Conservation (phyloP, 2,329 filamentous ascomycete genomes). For the Ceratocystis destructans region DNA sequence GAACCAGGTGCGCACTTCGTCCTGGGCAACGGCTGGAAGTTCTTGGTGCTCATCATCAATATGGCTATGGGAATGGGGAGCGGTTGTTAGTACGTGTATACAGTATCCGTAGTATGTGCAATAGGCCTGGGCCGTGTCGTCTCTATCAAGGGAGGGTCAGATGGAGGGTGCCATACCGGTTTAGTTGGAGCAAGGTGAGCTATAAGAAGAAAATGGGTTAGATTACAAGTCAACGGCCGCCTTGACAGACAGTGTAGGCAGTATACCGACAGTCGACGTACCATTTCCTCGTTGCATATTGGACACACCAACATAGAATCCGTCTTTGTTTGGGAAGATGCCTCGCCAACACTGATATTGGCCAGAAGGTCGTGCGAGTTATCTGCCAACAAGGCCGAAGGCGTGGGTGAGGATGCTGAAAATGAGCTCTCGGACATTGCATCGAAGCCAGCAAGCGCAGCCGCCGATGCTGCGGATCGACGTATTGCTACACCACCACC, state of each 20-base stretch:
- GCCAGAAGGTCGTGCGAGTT: constrained; percentile 66
- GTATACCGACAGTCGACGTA: constrained; percentile 29
- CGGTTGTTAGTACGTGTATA: background rate
- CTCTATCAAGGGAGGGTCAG: background rate
- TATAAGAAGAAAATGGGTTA: constrained; percentile 27
- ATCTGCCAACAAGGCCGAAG: constrained; percentile 50
- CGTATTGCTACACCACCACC: constrained; percentile 3
- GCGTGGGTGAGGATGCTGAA: constrained; percentile 55
- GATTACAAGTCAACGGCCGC: background rate
- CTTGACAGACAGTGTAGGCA: too few relatives aligned
- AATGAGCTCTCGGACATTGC: constrained; percentile 8
- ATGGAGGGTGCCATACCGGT: constrained; percentile 38
- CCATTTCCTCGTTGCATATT: constrained; percentile 99
- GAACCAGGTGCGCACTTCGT: constrained; percentile 95
- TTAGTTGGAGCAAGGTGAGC: constrained; percentile 86
- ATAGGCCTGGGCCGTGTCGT: too few relatives aligned
- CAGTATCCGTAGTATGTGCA: background rate
- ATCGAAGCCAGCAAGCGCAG: background rate
- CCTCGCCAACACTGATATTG: constrained; percentile 56
- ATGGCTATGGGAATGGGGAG: constrained; percentile 28
- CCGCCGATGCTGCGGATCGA: background rate
- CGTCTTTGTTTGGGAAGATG: constrained; percentile 36
- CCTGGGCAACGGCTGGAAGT: constrained; percentile 73
- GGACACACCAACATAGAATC: constrained; percentile 68
- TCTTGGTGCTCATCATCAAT: constrained; percentile 86